These are phyloP conservation scores for Apiosordaria backusii DNA, from an alignment of 495 filamentous ascomycete species.

Conservation along the genomic window DNA sequence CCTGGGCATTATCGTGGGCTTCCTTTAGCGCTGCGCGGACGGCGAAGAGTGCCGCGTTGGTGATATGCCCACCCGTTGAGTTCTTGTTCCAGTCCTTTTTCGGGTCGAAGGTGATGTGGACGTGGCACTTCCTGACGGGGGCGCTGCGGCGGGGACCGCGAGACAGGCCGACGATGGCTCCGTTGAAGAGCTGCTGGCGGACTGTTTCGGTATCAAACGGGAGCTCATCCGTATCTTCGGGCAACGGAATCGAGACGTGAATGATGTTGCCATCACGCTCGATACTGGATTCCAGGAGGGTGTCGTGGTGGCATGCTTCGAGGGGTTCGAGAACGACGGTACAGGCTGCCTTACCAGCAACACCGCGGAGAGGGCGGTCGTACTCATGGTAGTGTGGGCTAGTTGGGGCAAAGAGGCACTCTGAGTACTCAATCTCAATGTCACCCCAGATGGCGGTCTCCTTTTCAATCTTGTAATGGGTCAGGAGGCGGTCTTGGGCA, in stretches of 20 bases:
- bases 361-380: conserved; percentile 76
- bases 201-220: conserved; percentile 57
- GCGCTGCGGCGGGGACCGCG: conserved; percentile 75
- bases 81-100: conserved; percentile 53
- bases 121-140: conserved; percentile 67
- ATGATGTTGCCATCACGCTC: conserved; percentile 59
- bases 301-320: conserved; percentile 37
- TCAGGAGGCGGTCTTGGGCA: conserved; percentile 78
- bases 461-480: conserved; percentile 78
- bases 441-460: conserved; percentile 72
- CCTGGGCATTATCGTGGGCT: conserved; percentile 42
- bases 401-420: conserved; percentile 60
- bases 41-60: conserved; percentile 70
- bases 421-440: conserved; percentile 93
- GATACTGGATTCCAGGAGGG: conserved; percentile 29
- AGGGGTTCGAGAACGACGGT: conserved; percentile 63
- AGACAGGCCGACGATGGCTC: conserved; percentile 77
- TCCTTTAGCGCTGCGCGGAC: conserved; percentile 62
- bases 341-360: conserved; percentile 72
- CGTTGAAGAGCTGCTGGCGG: conserved; percentile 67
- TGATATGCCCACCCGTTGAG: conserved; percentile 69
- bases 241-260: conserved; percentile 47
- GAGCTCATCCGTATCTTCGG: conserved; percentile 35
- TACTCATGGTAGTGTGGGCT: conserved; percentile 57
- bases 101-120: conserved; percentile 66